Base-by-base conservation (phyloP, 2,329 filamentous ascomycete genomes). In the Amesomyces nigricolor region DNA sequence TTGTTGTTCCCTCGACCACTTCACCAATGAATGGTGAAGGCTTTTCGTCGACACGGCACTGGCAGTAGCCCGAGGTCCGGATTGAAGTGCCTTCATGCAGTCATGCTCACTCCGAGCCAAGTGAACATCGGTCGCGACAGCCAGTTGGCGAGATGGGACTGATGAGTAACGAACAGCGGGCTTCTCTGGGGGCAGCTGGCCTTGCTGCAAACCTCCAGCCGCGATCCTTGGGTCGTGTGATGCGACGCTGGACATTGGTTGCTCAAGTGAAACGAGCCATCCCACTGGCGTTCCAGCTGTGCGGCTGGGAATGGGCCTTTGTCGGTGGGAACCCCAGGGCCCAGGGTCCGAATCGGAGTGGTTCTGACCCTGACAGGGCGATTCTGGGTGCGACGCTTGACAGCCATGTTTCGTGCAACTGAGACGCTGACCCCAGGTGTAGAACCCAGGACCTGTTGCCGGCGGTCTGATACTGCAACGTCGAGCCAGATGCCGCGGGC, bases 221-320 rank as follows among this genome's bases (percentile, higher is more conserved):
- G 38, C 40, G 32, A 40, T 40, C 26, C 22, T 53, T 53, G 50
- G 47, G 49, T 57, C 51, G 52, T 51, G 51, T 50, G 51, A 55
- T 53, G 51, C 39, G 35, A 55, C 43, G 47, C 45, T 35, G 38
- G 32, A 35, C 32, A 19, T 32, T 37, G 43, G 19, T 39, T 22
- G 52, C 47, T 8, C 39, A 49, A 47, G 56, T 40, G 52, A 54
- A 53, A 56, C 52, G 53, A 54, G 19, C 53, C 16, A 50, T 59
- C 42, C 59, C 58, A 57, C 45, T 35, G 17, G 39, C 29, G 58
- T 51, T 43, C 44, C 44, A 29, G 43, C 19, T 40, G 26, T 49
- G 51, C 48, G 49, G 50, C 42, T 45, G 46, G 56, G 53, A 49
- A 50, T 38, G 44, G 26, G 40, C 43, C 22, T 26, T 26, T n/a